Evolutionary conservation across 768 basidiomycete genomes (phyloP).

Genomic region (Tricholoma sp.): DNA sequence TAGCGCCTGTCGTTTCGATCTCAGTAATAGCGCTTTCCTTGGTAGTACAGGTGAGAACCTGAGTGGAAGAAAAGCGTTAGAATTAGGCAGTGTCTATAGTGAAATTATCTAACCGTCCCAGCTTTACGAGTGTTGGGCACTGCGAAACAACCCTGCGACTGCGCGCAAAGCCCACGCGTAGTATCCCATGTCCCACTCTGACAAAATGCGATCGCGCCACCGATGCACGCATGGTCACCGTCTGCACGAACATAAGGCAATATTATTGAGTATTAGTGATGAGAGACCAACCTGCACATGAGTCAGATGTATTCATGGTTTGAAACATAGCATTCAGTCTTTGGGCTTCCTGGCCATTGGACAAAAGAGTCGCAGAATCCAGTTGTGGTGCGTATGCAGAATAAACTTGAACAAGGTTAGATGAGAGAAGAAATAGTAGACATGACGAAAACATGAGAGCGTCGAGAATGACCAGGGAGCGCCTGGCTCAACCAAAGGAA

Average conservation of each 20-base stretch:
- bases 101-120: constrained; percentile 38
- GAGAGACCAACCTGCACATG: constrained; percentile 38
- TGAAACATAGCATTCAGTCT: constrained; percentile 43
- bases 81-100: neutral
- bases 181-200: constrained; percentile 34
- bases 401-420: constrained; percentile 7
- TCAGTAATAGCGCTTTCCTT: constrained; percentile 38
- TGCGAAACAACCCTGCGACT: constrained; percentile 43
- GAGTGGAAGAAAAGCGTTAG: neutral
- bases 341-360: constrained; percentile 49
- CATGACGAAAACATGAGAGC: constrained; percentile 12
- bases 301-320: constrained; percentile 31
- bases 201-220: constrained; percentile 35
- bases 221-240: constrained; percentile 42
- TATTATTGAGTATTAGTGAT: neutral
- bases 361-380: constrained; percentile 36
- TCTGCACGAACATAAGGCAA: constrained; percentile 18
- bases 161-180: constrained; percentile 27
- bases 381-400: constrained; percentile 30
- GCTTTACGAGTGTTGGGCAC: constrained; percentile 36
- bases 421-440: constrained; percentile 18
- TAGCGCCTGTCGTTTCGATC: constrained; percentile 43
- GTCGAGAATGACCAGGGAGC: constrained; percentile 26
- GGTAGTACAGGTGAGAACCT: constrained; percentile 49
- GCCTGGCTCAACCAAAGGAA: constrained; percentile 26